A percentile compares a stretch with the other conserved stretches of the same genome.
Conservation (phyloP, 2,329 filamentous ascomycete genomes). For the Epichloe glyceriae region DNA sequence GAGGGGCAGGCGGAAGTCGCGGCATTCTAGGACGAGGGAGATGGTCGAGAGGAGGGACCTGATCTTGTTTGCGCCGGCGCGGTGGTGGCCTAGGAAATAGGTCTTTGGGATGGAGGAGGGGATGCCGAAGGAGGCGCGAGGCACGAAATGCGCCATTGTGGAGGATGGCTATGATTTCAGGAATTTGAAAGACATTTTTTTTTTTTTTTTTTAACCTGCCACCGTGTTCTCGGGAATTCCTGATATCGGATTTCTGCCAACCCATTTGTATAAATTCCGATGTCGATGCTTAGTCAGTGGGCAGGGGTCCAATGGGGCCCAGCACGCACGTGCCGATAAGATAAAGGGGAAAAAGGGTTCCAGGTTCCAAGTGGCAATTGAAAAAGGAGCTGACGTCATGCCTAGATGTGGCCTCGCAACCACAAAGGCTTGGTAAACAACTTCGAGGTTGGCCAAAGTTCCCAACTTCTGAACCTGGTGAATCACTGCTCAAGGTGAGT, state of each 20-base stretch:
- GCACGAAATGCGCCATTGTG: conserved; percentile 44
- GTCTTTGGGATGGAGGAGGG: conserved; percentile 68
- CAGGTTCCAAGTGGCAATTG: not conserved
- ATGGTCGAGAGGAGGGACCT: conserved; percentile 66
- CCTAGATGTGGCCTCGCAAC: no score
- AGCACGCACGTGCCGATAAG: conserved; percentile 6
- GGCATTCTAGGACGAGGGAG: conserved; percentile 84
- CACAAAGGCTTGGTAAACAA: conserved; percentile 17
- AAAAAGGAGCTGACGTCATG: conserved; percentile 1
- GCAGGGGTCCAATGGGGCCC: not conserved
- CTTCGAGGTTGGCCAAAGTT: conserved; percentile 32
- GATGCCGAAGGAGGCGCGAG: conserved; percentile 59
- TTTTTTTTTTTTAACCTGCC: not conserved
- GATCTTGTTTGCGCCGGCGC: conserved; percentile 69
- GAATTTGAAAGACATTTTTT: not conserved
- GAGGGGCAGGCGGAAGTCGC: conserved; percentile 81
- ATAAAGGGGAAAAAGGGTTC: not conserved
- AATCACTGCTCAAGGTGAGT: no score
- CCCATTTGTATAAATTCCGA: not conserved
- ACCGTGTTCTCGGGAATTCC: not conserved
- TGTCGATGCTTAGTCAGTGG: not conserved
- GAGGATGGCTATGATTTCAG: not conserved
- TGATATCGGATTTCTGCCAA: not conserved
- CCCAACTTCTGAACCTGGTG: no score
- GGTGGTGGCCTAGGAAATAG: conserved; percentile 92